Evolutionary conservation across 441 rosid genomes (phyloP).

Genomic region (Breynia disticha): DNA sequence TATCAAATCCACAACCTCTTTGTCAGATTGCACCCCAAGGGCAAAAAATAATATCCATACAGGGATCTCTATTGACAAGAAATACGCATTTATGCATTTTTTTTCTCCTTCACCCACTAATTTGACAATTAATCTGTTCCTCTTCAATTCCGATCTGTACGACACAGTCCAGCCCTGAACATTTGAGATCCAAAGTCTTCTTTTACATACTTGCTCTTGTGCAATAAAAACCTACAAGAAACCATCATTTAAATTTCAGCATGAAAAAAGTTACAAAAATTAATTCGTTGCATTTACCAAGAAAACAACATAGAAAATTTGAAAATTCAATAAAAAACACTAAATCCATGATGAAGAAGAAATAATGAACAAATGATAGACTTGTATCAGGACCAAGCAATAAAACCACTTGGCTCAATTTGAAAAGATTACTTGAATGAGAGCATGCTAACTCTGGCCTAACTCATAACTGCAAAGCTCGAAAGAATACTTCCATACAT

Average conservation of each 20-base stretch:
- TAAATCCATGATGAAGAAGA: too few relatives aligned
- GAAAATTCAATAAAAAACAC: too few relatives aligned
- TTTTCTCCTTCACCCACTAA: conserved; percentile 54
- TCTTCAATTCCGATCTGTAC: conserved; percentile 53
- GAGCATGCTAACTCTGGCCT: too few relatives aligned
- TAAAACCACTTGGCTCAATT: too few relatives aligned
- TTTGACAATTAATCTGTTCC: conserved; percentile 52
- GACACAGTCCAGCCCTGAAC: conserved; percentile 59
- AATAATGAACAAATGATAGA: too few relatives aligned
- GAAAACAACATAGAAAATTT: background rate
- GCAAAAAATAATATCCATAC: conserved; percentile 81
- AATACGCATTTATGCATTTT: conserved; percentile 58
- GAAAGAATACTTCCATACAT: too few relatives aligned
- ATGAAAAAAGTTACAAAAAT: background rate
- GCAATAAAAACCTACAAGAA: conserved; percentile 61
- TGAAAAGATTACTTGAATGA: too few relatives aligned
- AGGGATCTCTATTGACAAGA: conserved; percentile 73
- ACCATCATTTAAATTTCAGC: conserved; percentile 6
- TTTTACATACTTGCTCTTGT: conserved; percentile 77
- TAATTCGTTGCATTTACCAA: background rate
- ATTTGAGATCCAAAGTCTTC: conserved; percentile 76
- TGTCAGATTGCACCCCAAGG: conserved; percentile 69
- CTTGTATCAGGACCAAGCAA: too few relatives aligned
- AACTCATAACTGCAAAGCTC: too few relatives aligned
- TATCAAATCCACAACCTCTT: conserved; percentile 54